Percentiles rank a stretch among this genome's conserved stretches.
Conservation (phyloP, 2,329 filamentous ascomycete species). For the Clonostachys rosea region DNA sequence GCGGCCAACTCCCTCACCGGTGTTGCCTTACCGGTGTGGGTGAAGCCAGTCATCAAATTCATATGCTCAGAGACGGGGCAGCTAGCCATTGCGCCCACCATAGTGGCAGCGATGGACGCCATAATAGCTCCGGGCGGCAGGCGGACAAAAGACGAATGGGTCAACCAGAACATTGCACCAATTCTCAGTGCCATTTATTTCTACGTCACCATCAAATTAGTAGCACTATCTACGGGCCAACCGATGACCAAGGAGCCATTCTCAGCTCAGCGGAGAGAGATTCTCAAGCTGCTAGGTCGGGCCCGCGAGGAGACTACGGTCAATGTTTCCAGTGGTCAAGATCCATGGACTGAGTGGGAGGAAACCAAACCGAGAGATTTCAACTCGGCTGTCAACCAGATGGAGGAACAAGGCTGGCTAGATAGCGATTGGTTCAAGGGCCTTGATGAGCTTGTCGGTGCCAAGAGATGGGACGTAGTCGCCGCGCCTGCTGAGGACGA, state of each 20-base stretch:
- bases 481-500: slow-evolving; percentile 16
- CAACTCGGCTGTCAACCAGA: slow-evolving; percentile 54
- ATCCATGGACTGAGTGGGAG: slow-evolving; percentile 49
- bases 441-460: slow-evolving; percentile 46
- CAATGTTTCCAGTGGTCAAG: slow-evolving; percentile 34
- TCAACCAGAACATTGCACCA: slow-evolving; percentile 40
- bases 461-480: slow-evolving; percentile 8
- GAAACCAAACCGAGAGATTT: slow-evolving; percentile 48
- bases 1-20: slow-evolving; percentile 1
- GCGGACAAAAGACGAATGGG: slow-evolving; percentile 42
- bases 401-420: slow-evolving; percentile 54
- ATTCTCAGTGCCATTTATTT: slow-evolving; percentile 58
- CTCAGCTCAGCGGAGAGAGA: slow-evolving; percentile 31
- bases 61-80: slow-evolving; percentile 58
- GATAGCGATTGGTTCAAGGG: slow-evolving; percentile 59
- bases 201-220: slow-evolving; percentile 49
- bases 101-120: slow-evolving; percentile 68
- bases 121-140: slow-evolving; percentile 38
- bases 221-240: slow-evolving; percentile 25
- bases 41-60: slow-evolving; percentile 62
- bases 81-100: slow-evolving; percentile 61
- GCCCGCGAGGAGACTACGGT: slow-evolving; percentile 34
- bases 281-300: slow-evolving; percentile 32
- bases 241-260: slow-evolving; percentile 26
- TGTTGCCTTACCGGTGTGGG: slow-evolving; percentile 55